These are phyloP conservation scores for Aspergillus affinis DNA, from an alignment of 495 filamentous ascomycete species.

Conservation along the genomic window DNA sequence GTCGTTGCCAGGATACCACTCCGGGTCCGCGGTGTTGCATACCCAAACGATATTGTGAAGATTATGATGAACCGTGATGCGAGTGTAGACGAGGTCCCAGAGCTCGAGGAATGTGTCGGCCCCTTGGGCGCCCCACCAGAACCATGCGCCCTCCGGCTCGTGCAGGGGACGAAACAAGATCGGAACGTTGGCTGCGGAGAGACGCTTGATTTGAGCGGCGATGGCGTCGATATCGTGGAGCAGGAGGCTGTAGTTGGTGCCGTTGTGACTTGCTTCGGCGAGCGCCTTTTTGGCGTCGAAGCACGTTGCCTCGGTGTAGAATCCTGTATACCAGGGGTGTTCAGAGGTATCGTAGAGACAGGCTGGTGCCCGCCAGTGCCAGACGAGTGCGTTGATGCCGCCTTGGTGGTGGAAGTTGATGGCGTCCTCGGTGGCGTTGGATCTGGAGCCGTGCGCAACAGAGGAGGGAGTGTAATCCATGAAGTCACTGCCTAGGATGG, in stretches of 20 bases:
- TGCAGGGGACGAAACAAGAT: constrained; percentile 13
- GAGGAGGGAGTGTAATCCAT: constrained; percentile 12
- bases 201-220: constrained; percentile 7
- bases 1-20: constrained; percentile 13
- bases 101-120: constrained; percentile 5
- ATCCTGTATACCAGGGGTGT: constrained; percentile 6
- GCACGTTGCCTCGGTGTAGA: constrained; percentile 12
- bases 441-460: constrained; percentile 1
- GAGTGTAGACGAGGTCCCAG: constrained; percentile 7
- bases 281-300: constrained; percentile 4
- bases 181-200: constrained; percentile 2
- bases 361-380: constrained; percentile 10
- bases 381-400: constrained; percentile 9
- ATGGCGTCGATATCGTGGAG: constrained; percentile 14
- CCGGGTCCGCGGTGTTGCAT: constrained; percentile 1
- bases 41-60: constrained; percentile 13
- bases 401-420: constrained; percentile 3
- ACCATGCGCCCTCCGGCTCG: constrained; percentile 12
- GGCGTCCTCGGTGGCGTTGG: constrained; percentile 5
- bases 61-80: constrained; percentile 4
- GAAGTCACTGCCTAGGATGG: constrained; percentile 10
- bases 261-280: background rate
- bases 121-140: constrained; percentile 12
- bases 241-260: constrained; percentile 5
- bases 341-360: background rate